Percentiles rank a stretch among this genome's conserved stretches.
Conservation (phyloP, 1,284 basidiomycete genomes). For the Ceratobasidium sp. region DNA sequence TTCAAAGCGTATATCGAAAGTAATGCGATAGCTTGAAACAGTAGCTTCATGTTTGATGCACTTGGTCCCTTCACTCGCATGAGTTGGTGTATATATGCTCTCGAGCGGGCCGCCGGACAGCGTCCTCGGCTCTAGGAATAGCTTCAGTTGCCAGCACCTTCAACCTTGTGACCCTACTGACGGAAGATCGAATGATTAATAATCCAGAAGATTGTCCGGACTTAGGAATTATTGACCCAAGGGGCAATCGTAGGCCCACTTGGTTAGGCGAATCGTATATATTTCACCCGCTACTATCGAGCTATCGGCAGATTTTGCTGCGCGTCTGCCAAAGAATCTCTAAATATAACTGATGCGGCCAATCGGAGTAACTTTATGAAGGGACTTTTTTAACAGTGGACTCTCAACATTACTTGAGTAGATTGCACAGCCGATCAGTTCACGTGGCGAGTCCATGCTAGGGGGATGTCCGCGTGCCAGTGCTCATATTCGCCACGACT, state of each 20-base stretch:
- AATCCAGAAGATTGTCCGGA: not conserved
- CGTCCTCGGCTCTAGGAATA: too few species aligned
- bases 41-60: not conserved
- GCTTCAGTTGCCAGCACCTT: not conserved
- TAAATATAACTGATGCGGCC: too few species aligned
- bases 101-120: too few species aligned
- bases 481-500: too few species aligned
- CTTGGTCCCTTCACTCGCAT: too few species aligned
- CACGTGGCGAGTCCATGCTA: too few species aligned
- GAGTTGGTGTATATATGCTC: too few species aligned
- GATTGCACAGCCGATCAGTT: too few species aligned
- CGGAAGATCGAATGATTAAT: not conserved
- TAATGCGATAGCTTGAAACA: not conserved
- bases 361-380: too few species aligned
- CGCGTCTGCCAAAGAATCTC: not conserved
- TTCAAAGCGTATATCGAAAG: slow-evolving; percentile 2
- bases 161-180: not conserved
- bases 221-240: not conserved
- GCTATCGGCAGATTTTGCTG: not conserved
- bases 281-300: not conserved
- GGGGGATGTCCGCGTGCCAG: too few species aligned
- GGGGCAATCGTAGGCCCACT: not conserved
- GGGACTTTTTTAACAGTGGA: too few species aligned
- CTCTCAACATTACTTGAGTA: too few species aligned
- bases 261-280: not conserved